Conservation (phyloP, 768 basidiomycete genomes). For the Dioszegia crocea region DNA sequence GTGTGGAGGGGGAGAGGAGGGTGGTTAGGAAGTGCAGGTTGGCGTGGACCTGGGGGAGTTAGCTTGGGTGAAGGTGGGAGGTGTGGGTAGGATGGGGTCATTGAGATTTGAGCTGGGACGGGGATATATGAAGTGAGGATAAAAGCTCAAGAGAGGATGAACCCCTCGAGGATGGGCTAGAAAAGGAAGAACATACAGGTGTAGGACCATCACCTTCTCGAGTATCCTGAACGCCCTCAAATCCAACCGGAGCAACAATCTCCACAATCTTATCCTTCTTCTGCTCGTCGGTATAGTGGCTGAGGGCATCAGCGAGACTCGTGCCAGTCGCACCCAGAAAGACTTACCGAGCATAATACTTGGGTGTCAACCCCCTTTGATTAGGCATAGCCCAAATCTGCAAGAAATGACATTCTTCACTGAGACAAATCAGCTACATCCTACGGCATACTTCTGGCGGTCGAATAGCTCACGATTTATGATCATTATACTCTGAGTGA, state of each 20-base stretch:
- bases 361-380: conserved; percentile 58
- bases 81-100: no score
- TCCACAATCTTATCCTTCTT: conserved; percentile 69
- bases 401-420: conserved; percentile 56
- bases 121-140: no score
- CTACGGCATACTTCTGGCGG: neutral
- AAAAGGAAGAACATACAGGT: conserved; percentile 54
- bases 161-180: neutral
- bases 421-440: conserved; percentile 7
- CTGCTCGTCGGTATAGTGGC: conserved; percentile 73
- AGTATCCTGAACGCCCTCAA: conserved; percentile 58
- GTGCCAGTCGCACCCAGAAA: neutral
- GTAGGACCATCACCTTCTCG: conserved; percentile 74
- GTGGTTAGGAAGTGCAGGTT: conserved; percentile 62
- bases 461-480: conserved; percentile 23
- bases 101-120: no score
- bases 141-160: neutral
- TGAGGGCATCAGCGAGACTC: conserved; percentile 22
- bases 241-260: conserved; percentile 70
- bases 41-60: conserved; percentile 46
- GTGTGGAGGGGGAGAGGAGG: conserved; percentile 60
- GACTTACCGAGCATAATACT: conserved; percentile 73
- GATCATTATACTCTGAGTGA: conserved; percentile 64
- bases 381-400: conserved; percentile 68
- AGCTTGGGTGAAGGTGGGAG: no score